Conservation (phyloP, 2,329 filamentous ascomycete species). For the Curvularia sp. region DNA sequence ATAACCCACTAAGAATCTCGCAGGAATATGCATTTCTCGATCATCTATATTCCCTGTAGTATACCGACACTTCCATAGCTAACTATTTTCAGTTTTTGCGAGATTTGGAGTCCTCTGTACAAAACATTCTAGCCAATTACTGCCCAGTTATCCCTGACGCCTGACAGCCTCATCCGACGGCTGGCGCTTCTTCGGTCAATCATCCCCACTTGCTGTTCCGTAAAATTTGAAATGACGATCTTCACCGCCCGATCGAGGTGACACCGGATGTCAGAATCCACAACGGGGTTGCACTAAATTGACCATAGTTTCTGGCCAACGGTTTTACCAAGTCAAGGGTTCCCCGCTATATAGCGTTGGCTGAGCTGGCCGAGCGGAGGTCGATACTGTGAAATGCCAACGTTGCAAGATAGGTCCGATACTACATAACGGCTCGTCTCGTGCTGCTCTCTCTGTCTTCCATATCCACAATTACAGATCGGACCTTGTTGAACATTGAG, state of each 20-base stretch:
- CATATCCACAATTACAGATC: not conserved
- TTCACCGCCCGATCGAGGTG: not conserved
- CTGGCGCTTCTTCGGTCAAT: slow-evolving; percentile 2
- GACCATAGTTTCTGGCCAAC: not conserved
- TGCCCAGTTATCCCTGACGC: not conserved
- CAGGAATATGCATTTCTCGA: not conserved
- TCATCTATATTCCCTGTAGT: not conserved
- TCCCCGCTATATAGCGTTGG: slow-evolving; percentile 5
- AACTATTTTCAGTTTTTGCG: not conserved
- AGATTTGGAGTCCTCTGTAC: not conserved
- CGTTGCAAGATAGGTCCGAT: slow-evolving; percentile 3
- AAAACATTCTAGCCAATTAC: not conserved
- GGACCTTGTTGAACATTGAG: not conserved
- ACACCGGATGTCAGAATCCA: not conserved
- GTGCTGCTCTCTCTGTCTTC: not conserved
- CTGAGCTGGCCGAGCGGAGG: not conserved
- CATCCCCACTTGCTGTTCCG: not conserved
- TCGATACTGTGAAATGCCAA: not conserved
- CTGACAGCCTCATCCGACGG: not conserved
- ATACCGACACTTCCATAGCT: not conserved
- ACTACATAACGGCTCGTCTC: not conserved
- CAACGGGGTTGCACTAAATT: not conserved
- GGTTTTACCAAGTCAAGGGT: slow-evolving; percentile 7
- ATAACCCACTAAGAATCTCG: not conserved
- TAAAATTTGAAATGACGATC: slow-evolving; percentile 3